These are phyloP conservation scores for Candida michaelii DNA, from an alignment of 805 yeast species.

Conservation along the genomic window DNA sequence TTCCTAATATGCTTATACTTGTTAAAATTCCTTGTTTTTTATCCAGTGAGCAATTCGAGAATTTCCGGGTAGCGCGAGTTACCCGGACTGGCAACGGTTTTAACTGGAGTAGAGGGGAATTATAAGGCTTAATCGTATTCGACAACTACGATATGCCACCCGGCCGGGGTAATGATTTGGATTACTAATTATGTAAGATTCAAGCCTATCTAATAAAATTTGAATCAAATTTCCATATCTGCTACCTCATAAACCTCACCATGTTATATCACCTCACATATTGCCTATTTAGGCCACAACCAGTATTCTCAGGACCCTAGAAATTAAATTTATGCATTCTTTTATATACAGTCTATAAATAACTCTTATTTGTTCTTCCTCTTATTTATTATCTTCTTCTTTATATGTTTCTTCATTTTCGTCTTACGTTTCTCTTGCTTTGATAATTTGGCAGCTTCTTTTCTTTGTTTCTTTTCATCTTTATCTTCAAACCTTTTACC, in stretches of 20 bases:
- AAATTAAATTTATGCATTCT: background rate
- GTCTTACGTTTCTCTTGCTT: constrained; percentile 32
- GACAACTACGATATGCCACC: too few relatives aligned
- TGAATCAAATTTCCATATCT: too few relatives aligned
- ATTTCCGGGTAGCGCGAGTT: background rate
- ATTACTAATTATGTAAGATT: too few relatives aligned
- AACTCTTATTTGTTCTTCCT: constrained; percentile 46
- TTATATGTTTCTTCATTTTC: constrained; percentile 40
- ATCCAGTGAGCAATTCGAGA: constrained; percentile 5
- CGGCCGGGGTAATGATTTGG: too few relatives aligned
- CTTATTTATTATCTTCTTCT: constrained; percentile 53
- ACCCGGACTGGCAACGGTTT: constrained; percentile 1
- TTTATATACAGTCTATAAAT: background rate
- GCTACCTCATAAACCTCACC: too few relatives aligned
- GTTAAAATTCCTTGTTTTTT: constrained; percentile 5
- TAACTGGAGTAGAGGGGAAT: too few relatives aligned
- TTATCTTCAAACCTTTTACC: constrained; percentile 69
- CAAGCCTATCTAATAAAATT: too few relatives aligned
- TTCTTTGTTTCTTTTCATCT: constrained; percentile 49
- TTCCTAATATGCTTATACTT: background rate
- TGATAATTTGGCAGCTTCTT: constrained; percentile 33
- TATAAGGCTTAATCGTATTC: too few relatives aligned
- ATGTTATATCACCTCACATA: too few relatives aligned
- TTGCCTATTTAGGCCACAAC: too few relatives aligned
- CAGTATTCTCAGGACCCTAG: too few relatives aligned